Evolutionary conservation across 306 rosid species (phyloP).

Genomic region (Casuarina glauca): DNA sequence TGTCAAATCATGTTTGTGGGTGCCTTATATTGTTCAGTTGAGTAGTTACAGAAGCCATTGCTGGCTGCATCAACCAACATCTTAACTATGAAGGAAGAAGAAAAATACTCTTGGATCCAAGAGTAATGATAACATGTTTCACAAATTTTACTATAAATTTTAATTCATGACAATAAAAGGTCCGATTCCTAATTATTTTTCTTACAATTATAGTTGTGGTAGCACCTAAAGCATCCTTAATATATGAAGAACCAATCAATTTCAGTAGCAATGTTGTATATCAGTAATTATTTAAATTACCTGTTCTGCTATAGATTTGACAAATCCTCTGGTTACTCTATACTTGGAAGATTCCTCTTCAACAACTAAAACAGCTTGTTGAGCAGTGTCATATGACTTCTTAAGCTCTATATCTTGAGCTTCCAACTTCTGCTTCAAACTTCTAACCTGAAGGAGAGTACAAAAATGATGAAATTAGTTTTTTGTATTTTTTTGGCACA

Average conservation of each 20-base stretch:
- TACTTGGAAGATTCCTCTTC: slow-evolving; percentile 59
- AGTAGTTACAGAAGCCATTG: neutral
- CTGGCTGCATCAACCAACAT: neutral
- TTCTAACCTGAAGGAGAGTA: slow-evolving; percentile 51
- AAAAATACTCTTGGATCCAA: neutral
- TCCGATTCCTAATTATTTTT: neutral
- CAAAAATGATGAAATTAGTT: slow-evolving; percentile 22
- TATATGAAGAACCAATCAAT: neutral
- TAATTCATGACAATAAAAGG: neutral
- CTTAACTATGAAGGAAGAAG: neutral
- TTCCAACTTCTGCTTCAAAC: slow-evolving; percentile 55
- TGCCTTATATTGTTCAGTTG: neutral
- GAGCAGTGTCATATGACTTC: slow-evolving; percentile 47
- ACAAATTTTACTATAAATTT: neutral
- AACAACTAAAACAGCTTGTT: slow-evolving; percentile 48
- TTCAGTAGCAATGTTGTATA: slow-evolving; percentile 3
- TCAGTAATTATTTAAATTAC: slow-evolving; percentile 38
- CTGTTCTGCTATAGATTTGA: slow-evolving; percentile 66
- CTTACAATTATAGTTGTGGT: neutral
- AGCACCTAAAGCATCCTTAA: neutral
- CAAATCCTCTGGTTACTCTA: slow-evolving; percentile 48
- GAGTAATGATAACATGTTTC: neutral
- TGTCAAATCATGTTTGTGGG: neutral
- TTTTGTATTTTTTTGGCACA: neutral
- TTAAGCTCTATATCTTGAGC: slow-evolving; percentile 62